Evolutionary conservation across 805 yeast genomes (phyloP).

Genomic region (Lipomyces orientalis): DNA sequence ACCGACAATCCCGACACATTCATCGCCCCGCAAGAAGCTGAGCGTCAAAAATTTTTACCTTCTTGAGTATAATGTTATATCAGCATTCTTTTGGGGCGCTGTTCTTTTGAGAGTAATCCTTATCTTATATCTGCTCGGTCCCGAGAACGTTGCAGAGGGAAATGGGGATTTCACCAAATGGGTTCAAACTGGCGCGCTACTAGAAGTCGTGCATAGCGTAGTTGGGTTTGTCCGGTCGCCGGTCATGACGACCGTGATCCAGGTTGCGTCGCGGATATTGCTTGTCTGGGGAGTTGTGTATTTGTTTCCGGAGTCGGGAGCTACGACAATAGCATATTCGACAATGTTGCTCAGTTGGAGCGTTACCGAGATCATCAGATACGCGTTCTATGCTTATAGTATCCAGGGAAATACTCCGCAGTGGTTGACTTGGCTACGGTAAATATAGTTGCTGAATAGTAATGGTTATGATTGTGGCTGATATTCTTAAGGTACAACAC

Average conservation of each 20-base stretch:
- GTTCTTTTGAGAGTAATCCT: slow-evolving; percentile 54
- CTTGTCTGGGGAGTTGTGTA: slow-evolving; percentile 83
- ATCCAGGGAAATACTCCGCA: slow-evolving; percentile 62
- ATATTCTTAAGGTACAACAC: slow-evolving; percentile 59
- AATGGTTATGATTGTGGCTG: background rate
- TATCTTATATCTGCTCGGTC: slow-evolving; percentile 56
- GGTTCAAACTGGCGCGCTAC: slow-evolving; percentile 78
- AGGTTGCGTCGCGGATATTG: slow-evolving; percentile 82
- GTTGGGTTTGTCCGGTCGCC: slow-evolving; percentile 77
- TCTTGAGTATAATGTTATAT: slow-evolving; percentile 57
- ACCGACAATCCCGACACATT: background rate
- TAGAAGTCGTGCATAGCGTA: slow-evolving; percentile 79
- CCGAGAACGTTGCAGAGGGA: slow-evolving; percentile 66
- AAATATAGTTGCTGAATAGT: background rate
- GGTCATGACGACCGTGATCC: slow-evolving; percentile 78
- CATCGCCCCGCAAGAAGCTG: background rate
- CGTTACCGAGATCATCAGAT: slow-evolving; percentile 89
- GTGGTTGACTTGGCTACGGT: slow-evolving; percentile 68
- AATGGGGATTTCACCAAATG: slow-evolving; percentile 63
- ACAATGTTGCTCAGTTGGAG: slow-evolving; percentile 86
- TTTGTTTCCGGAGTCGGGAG: slow-evolving; percentile 73
- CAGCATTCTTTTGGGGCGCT: slow-evolving; percentile 61
- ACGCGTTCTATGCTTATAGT: slow-evolving; percentile 81
- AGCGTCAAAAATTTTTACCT: slow-evolving; percentile 42
- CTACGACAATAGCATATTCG: slow-evolving; percentile 59